Evolutionary conservation across 2,329 filamentous ascomycete genomes (phyloP).

Genomic region (Nemania sp.): DNA sequence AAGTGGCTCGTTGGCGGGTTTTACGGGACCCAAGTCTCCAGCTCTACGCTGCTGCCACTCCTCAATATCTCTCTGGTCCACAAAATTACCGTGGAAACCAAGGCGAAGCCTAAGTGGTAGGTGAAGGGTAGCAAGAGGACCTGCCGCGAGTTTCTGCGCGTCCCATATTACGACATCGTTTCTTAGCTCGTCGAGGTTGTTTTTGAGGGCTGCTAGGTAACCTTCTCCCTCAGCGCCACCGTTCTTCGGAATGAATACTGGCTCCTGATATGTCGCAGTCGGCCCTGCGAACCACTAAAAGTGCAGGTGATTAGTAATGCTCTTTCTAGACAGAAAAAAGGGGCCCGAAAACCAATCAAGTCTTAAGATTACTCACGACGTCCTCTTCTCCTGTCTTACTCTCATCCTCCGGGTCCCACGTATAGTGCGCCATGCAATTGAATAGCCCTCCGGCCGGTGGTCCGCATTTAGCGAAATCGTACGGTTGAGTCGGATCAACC

Average conservation of each 20-base stretch:
- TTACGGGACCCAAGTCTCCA: constrained; percentile 56
- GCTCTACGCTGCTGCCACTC: constrained; percentile 55
- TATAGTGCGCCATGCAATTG: constrained; percentile 61
- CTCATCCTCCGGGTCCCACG: constrained; percentile 51
- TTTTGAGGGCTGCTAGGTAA: constrained; percentile 61
- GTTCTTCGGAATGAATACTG: constrained; percentile 62
- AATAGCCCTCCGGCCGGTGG: constrained; percentile 58
- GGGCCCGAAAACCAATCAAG: neutral
- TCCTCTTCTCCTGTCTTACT: constrained; percentile 51
- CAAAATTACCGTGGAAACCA: constrained; percentile 59
- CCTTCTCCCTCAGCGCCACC: constrained; percentile 61
- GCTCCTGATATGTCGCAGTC: constrained; percentile 64
- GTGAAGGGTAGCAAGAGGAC: constrained; percentile 57
- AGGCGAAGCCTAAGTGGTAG: constrained; percentile 57
- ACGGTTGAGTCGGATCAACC: constrained; percentile 53
- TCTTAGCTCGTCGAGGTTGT: constrained; percentile 59
- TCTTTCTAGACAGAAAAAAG: neutral
- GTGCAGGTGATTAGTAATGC: constrained; percentile 3
- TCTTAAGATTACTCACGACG: constrained; percentile 41
- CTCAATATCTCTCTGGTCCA: constrained; percentile 58
- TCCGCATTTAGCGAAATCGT: constrained; percentile 60
- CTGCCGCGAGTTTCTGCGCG: constrained; percentile 53
- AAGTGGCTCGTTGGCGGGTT: constrained; percentile 53
- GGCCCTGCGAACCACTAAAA: constrained; percentile 57
- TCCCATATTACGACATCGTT: constrained; percentile 61